Base-by-base conservation (phyloP, 305 asterid species). In the Fraxinus floribunda region DNA sequence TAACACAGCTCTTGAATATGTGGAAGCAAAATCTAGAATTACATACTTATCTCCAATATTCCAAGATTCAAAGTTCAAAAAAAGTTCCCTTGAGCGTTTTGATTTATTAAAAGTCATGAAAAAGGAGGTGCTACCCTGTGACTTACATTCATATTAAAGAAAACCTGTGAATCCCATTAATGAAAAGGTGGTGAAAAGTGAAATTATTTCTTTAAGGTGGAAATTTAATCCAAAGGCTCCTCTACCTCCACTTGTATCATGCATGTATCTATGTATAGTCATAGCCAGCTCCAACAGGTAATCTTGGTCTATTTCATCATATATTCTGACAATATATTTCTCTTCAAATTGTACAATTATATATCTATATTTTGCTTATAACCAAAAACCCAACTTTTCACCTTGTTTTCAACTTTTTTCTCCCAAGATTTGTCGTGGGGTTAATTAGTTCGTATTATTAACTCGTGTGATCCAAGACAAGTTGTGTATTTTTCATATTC, bases 171-270 rank as follows among this genome's bases (percentile, higher is more conserved):
- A 79, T 77, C 82, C 81, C 91, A 86, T 88, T 89, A 89, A 89
- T 90, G 88, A 80, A 46, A 62, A 83, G 80, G 88, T 30, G 89
- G 86, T 85, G 85, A 85, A 83, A 83, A 79, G 79, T 74, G 62
- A 77, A 75, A 34, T 71, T 55, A 83, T 76, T 78, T 64, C 49
- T 41, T 29, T 83, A 92, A 91, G 93, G 92, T 91, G 89, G 91
- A 82, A 88, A 84, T 68, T 93, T 88, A 91, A 91, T 92, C 97
- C 90, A 85, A 66, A 90, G 97, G 98, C 97, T 92, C 98, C 98
- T 88, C 89, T 88, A 38, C 44, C 44, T 38, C 44, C 92, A 85
- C 95, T 85, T 87, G 88, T 83, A 84, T 80, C 90, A 77, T 84
- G 87, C 83, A 80, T 13, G 20, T 71, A 85, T 3, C 41, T 70